phyloP scores from a whole-genome alignment of 1,284 basidiomycete genomes.

The Neotropicomus parvogracilis region DNA sequence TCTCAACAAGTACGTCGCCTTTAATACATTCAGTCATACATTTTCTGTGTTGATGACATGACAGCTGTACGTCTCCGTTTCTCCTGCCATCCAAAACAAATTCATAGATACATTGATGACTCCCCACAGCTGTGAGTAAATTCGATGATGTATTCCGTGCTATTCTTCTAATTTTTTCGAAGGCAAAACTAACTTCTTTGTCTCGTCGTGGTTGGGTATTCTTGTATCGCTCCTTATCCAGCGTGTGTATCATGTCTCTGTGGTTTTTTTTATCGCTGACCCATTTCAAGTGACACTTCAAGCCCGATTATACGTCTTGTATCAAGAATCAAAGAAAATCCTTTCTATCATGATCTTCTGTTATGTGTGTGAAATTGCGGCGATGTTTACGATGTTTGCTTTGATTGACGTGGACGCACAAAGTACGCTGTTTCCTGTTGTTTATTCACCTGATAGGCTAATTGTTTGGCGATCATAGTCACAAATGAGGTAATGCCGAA shows the following conservation, averaged over 20 bases:
- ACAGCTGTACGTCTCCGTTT: slow-evolving; percentile 13
- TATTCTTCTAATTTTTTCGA: not conserved
- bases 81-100: not conserved
- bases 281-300: slow-evolving; percentile 14
- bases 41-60: not conserved
- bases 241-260: slow-evolving; percentile 4
- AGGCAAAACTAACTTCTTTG: slow-evolving; percentile 10
- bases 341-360: slow-evolving; percentile 10
- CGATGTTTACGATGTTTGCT: slow-evolving; percentile 1
- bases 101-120: not conserved
- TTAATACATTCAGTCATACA: not conserved
- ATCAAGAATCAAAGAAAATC: slow-evolving; percentile 9
- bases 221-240: slow-evolving; percentile 10
- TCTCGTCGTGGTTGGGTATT: not conserved
- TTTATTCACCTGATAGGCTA: not conserved
- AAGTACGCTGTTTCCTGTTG: slow-evolving; percentile 5
- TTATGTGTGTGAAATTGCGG: slow-evolving; percentile 12
- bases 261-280: not conserved
- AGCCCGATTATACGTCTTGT: slow-evolving; percentile 18
- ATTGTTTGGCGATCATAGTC: slow-evolving; percentile 4
- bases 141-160: not conserved
- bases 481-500: slow-evolving; percentile 9
- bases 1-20: slow-evolving; percentile 11
- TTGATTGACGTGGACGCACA: not conserved
- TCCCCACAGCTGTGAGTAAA: slow-evolving; percentile 10